These are phyloP conservation scores for Poterioochromonas sp. DNA, from an alignment of 352 stramenopile genomes.

Conservation along the genomic window DNA sequence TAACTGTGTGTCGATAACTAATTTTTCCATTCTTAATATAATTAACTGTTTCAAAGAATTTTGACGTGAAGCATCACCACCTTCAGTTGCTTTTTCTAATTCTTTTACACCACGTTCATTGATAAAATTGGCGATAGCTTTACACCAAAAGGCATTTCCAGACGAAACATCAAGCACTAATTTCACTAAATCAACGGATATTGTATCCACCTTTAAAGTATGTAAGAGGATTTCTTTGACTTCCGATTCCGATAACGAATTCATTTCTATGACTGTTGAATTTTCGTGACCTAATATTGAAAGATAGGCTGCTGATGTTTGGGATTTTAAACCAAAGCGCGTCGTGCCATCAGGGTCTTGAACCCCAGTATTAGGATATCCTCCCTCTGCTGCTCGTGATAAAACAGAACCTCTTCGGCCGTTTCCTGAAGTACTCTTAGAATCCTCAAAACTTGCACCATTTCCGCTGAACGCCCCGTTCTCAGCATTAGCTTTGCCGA, in stretches of 20 bases:
- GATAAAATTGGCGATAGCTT: slow-evolving; percentile 25
- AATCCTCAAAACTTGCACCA: neutral
- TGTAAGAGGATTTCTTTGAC: neutral
- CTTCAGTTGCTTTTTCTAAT: slow-evolving; percentile 13
- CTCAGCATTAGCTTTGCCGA: neutral
- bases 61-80: neutral
- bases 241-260: neutral
- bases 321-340: neutral
- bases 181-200: neutral
- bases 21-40: slow-evolving; percentile 15
- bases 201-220: neutral
- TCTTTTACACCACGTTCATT: slow-evolving; percentile 23
- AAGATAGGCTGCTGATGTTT: neutral
- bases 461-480: neutral
- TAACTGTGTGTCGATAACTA: neutral
- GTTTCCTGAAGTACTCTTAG: neutral
- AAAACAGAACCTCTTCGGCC: neutral
- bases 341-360: neutral
- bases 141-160: slow-evolving; percentile 26
- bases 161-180: slow-evolving; percentile 9
- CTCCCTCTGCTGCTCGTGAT: neutral
- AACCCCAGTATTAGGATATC: neutral
- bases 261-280: neutral
- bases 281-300: slow-evolving; percentile 26
- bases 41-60: slow-evolving; percentile 18